phyloP scores from a whole-genome alignment of 495 filamentous ascomycete species.

The Stereocaulon alpinum region DNA sequence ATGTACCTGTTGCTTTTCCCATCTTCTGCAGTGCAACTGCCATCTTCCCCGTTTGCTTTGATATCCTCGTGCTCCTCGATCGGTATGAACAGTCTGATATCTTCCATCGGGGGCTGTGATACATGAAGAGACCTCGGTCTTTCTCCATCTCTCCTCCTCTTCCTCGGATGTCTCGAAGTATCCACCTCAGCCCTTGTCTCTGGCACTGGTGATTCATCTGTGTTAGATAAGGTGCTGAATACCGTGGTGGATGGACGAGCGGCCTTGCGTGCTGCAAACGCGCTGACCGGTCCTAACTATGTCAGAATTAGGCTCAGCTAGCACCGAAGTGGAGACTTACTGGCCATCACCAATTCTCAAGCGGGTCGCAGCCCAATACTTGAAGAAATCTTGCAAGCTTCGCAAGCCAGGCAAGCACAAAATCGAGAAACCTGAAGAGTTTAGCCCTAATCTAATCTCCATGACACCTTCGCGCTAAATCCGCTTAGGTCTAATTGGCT shows the following conservation, averaged over 20 bases:
- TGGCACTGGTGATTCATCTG: not conserved
- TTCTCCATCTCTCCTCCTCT: not conserved
- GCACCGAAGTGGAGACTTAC: not conserved
- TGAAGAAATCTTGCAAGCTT: not conserved
- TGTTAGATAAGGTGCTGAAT: not conserved
- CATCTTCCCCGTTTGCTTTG: not conserved
- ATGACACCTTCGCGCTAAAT: not conserved
- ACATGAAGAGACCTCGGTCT: not conserved
- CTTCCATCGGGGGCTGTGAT: not conserved
- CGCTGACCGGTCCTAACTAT: constrained; percentile 8
- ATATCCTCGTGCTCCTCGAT: not conserved
- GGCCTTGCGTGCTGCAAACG: constrained; percentile 15
- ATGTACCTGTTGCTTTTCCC: not conserved
- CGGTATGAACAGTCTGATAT: not conserved
- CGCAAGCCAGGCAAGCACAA: not conserved
- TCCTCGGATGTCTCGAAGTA: not conserved
- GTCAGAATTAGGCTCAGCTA: not conserved
- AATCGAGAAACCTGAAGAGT: not conserved
- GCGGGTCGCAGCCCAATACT: no score
- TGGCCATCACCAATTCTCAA: not conserved
- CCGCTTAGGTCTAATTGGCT: not conserved
- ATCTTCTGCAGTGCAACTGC: not conserved
- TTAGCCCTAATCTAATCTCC: constrained; percentile 6
- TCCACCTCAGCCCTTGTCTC: not conserved
- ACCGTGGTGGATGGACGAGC: not conserved